Evolutionary conservation across 768 basidiomycete species (phyloP), one percentile per base, ranked within the genome.

Genomic region (Chalciporus chontae): DNA sequence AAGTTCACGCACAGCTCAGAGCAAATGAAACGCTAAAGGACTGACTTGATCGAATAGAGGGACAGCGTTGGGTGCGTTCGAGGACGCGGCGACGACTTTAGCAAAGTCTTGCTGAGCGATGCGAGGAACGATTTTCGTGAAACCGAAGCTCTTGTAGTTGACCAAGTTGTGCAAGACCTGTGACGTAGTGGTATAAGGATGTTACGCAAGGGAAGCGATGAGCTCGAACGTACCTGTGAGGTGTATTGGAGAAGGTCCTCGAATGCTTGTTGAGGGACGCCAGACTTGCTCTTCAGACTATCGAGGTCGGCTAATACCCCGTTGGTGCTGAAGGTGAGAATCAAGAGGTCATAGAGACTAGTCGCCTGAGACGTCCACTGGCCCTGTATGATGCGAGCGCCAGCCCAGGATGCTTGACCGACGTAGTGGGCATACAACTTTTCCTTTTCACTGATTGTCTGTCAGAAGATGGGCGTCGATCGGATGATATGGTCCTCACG

Each of bases 61-160:
- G 15, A 76, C 45, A 1, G 85, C 83, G 42, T 77, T 72, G 1
- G 74, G 58, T 4, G 77, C 74, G 53, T 85, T 85, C 9, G 71
- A 70, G n/a, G 87, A 90, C 7, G 74, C 71, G 17, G 72, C 66
- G 15, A 92, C 73, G 29, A 87, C 80, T 6, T 72, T 73, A 36
- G 75, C 78, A 60, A 94, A 91, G 57, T 79, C 82, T 14, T 71
- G 75, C 19, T 74, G 59, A 2, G 80, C 59, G 40, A 88, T 59
- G 18, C 92, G 84, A 18, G 92, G 90, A 42, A 91, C 63, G 56
- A 94, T 86, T 71, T 94, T 94, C 38, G 87, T 88, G 61, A 86
- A 87, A 1, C 91, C 91, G 54, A 94, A 94, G 3, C 76, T 78
- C 64, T 81, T 88, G 70, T 83, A 91, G 68, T 92, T 92, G 19